Conservation (phyloP, 257 asterid genomes). For the Nicotiana benthamiana region DNA sequence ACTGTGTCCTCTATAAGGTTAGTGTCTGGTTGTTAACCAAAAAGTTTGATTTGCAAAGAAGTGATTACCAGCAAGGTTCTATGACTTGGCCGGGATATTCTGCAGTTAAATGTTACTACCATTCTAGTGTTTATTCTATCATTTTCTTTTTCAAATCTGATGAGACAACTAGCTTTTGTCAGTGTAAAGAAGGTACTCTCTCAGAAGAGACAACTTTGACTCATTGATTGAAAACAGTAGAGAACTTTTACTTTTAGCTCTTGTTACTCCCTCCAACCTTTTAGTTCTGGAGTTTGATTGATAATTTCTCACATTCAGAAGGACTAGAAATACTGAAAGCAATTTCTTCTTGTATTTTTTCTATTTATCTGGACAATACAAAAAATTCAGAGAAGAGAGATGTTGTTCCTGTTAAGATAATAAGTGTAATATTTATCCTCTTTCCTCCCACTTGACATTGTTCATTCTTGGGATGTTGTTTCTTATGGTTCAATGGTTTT, state of each 20-base stretch:
- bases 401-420: not conserved
- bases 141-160: not conserved
- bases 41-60: not conserved
- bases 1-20: not conserved
- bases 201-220: not conserved
- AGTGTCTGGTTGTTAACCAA: not conserved
- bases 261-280: not conserved
- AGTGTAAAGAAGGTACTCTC: not conserved
- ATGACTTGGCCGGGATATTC: not conserved
- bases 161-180: not conserved
- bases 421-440: not conserved
- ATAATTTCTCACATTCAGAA: not conserved
- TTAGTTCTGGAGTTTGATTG: not conserved
- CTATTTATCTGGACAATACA: not conserved
- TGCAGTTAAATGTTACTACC: not conserved
- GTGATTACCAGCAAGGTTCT: not conserved
- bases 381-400: not conserved
- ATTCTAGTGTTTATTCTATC: not conserved
- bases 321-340: not conserved
- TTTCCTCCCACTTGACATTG: not conserved
- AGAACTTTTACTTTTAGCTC: not conserved
- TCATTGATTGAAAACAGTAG: not conserved
- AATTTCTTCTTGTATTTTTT: not conserved
- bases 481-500: conserved; percentile 7
- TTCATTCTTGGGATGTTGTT: conserved; percentile 10